phyloP scores from a whole-genome alignment of 192 early-diverging fungal species.

The Ambispora gerdemannii region DNA sequence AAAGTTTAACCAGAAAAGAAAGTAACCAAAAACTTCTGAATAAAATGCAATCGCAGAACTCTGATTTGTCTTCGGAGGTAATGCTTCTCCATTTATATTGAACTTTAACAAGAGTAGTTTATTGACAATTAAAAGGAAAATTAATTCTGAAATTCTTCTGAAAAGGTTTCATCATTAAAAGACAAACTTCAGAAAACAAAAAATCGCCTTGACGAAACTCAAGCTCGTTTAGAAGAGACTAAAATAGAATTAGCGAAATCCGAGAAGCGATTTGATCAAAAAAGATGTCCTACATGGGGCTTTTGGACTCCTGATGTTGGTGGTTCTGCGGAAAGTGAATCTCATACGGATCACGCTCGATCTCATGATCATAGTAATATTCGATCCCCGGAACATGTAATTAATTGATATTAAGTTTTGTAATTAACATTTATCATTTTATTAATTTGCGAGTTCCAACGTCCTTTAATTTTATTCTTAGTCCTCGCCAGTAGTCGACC shows the following conservation, averaged over 20 bases:
- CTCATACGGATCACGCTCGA: neutral
- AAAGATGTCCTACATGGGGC: neutral
- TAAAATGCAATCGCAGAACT: neutral
- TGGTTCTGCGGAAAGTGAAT: neutral
- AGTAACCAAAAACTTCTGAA: neutral
- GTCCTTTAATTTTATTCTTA: neutral
- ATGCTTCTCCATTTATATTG: too few species aligned
- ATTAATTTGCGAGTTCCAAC: too few species aligned
- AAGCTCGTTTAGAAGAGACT: neutral
- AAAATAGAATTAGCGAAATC: neutral
- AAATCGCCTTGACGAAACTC: neutral
- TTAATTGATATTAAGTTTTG: too few species aligned
- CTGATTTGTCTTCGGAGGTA: neutral
- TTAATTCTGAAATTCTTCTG: too few species aligned
- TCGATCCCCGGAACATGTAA: too few species aligned
- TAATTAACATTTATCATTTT: too few species aligned
- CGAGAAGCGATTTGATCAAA: neutral
- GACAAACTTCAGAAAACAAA: conserved; percentile 1
- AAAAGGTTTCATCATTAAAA: neutral
- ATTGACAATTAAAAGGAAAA: too few species aligned
- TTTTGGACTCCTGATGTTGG: neutral
- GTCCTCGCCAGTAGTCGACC: neutral
- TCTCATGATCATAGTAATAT: neutral
- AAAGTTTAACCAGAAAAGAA: neutral
- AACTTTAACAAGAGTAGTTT: too few species aligned